These are phyloP conservation scores for Tubosaeta sp. DNA, from an alignment of 768 basidiomycete genomes.

Conservation along the genomic window DNA sequence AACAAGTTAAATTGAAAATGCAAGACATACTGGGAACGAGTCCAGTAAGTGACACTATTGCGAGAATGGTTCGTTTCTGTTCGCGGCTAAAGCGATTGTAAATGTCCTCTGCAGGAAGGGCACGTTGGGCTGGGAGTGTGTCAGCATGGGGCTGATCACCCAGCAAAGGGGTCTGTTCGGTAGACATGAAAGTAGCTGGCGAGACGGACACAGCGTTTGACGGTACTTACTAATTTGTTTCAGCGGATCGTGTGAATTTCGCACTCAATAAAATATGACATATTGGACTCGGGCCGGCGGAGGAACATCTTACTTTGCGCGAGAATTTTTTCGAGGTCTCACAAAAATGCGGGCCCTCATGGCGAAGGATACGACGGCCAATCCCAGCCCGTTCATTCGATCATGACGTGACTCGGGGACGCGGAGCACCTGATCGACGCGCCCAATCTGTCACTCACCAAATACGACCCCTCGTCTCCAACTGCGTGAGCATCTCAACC, in stretches of 20 bases:
- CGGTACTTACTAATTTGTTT: not conserved
- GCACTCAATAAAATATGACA: not conserved
- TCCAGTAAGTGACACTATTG: conserved; percentile 57
- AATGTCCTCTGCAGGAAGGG: conserved; percentile 28
- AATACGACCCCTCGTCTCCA: not conserved
- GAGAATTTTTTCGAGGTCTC: not conserved
- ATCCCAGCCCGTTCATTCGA: not conserved
- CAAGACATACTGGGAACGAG: conserved; percentile 53
- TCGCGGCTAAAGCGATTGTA: conserved; percentile 55
- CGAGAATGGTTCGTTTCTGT: conserved; percentile 52
- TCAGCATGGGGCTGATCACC: conserved; percentile 1
- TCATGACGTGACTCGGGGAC: not conserved
- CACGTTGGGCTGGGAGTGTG: not conserved
- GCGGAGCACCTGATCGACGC: not conserved
- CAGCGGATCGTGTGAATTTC: not conserved
- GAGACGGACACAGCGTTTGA: too few species aligned
- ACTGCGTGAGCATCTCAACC: not conserved
- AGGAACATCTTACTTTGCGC: not conserved
- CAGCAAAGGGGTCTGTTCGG: conserved; percentile 29
- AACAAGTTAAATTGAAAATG: not conserved
- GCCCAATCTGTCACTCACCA: not conserved
- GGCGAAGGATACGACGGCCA: not conserved
- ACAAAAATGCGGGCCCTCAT: not conserved
- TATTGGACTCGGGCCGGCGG: not conserved
- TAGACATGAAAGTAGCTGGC: not conserved